Evolutionary conservation across 306 rosid species (phyloP), one percentile per base, ranked within the genome.

Genomic region (Rosa persica): DNA sequence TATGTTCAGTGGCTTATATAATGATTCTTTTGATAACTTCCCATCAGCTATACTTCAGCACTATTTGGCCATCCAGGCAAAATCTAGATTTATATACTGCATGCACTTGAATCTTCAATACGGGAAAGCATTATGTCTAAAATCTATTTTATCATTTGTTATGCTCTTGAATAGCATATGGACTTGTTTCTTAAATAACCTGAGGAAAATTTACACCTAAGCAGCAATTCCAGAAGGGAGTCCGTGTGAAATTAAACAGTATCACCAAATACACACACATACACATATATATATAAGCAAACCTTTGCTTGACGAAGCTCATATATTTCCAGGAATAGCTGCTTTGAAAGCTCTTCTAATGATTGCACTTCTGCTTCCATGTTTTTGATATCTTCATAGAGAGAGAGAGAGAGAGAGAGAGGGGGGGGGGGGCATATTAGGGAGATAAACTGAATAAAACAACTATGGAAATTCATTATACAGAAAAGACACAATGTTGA

Each of bases 261-360:
- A 55, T 72, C 80, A 70, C 52, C 25, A n/a, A 51, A 17, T 30
- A 30, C 36, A 30, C 36, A 52, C 17, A 49, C 36, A 52, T 5
- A 49, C 12, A 49, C 19, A 8, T 1, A 51, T 6, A 72, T 11
- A 51, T 5, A 8, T 72, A 75, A 80, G 78, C 36, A 80, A 81
- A 95, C 98, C 97, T 92, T 95, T 25, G 98, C 97, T 87, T 95
- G 96, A 48, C 96, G 96, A 83, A 93, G 97, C 88, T 95, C 99
- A 27, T 91, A 95, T 86, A 95, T 93, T 88, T 95, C 99, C 87
- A 95, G 84, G 85, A 95, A 93, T 76, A 95, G 86, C 83, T 95
- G 97, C 90, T 91, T 93, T 42, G 99, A 93, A 39, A 95, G 98
- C 93, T 95, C 99, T 83, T 95, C 98, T 49, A 91, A 89, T 51